Conservation (phyloP, 2,329 filamentous ascomycete species). For the Dryadomyces quercivorus region DNA sequence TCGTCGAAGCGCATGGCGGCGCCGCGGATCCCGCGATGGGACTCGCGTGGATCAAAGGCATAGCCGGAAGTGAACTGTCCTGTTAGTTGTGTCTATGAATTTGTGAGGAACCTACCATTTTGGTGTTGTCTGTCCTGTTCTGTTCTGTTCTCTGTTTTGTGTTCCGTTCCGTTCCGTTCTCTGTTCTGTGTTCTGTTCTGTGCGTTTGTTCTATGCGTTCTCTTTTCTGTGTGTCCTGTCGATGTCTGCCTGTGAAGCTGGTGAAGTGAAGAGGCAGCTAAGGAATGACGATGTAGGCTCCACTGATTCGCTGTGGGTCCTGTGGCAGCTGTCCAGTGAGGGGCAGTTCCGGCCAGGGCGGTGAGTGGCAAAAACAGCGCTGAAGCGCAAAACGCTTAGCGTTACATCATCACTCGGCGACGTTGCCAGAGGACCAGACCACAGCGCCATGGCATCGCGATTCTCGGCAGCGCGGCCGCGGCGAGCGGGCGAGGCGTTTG, state of each 20-base stretch:
- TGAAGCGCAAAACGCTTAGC: not conserved
- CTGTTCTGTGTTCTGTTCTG: no score
- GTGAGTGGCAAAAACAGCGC: not conserved
- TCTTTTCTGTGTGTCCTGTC: no score
- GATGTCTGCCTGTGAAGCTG: no score
- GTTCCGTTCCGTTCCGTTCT: no score
- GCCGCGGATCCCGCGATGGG: slow-evolving; percentile 28
- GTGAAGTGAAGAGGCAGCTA: not conserved
- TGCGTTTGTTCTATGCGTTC: no score
- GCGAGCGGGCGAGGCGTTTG: slow-evolving; percentile 70
- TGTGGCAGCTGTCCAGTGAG: not conserved
- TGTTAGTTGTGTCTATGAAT: not conserved
- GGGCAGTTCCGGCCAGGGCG: not conserved
- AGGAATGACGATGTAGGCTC: not conserved
- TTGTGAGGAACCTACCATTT: not conserved
- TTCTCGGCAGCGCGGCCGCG: slow-evolving; percentile 64
- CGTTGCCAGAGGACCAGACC: not conserved
- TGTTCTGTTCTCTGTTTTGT: no score
- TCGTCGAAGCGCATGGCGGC: slow-evolving; percentile 79
- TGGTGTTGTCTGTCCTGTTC: not conserved
- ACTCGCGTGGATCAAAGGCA: slow-evolving; percentile 5
- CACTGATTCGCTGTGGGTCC: not conserved
- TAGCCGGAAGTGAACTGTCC: slow-evolving; percentile 5
- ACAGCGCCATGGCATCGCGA: slow-evolving; percentile 37
- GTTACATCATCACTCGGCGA: not conserved